Evolutionary conservation across 441 rosid species (phyloP).

Genomic region (Breynia disticha): DNA sequence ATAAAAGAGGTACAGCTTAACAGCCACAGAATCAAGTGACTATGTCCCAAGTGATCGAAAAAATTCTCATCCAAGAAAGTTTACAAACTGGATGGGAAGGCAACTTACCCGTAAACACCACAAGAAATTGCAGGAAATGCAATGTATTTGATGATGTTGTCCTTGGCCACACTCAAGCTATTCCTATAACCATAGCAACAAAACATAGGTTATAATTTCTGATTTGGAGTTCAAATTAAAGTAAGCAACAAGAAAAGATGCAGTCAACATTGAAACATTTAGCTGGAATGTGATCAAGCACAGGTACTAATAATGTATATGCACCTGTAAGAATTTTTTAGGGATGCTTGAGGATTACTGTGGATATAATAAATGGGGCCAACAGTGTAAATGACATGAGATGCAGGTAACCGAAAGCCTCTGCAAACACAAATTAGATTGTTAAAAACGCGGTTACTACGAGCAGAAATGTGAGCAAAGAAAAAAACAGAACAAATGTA

Average conservation of each 20-base stretch:
- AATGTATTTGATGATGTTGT: conserved; percentile 56
- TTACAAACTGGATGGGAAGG: too few species aligned
- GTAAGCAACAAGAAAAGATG: neutral
- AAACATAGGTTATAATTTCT: conserved; percentile 6
- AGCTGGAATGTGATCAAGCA: neutral
- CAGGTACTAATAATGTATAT: too few species aligned
- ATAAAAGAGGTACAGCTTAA: too few species aligned
- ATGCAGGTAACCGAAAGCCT: conserved; percentile 72
- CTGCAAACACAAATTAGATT: conserved; percentile 25
- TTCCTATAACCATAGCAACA: conserved; percentile 34
- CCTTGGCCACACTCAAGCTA: conserved; percentile 62
- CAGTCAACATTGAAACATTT: conserved; percentile 5
- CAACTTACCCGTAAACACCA: conserved; percentile 50
- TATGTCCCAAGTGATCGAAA: too few species aligned
- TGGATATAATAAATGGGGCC: conserved; percentile 66
- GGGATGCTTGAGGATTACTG: conserved; percentile 41
- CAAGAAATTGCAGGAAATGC: conserved; percentile 92
- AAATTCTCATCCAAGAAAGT: too few species aligned
- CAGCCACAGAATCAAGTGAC: too few species aligned
- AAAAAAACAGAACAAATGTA: neutral
- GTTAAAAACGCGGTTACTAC: neutral
- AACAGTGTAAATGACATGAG: conserved; percentile 76
- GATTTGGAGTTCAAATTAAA: conserved; percentile 1
- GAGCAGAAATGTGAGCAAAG: neutral
- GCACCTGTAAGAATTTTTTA: conserved; percentile 53